Base-by-base conservation (phyloP, 306 rosid species). In the Geum urbanum region DNA sequence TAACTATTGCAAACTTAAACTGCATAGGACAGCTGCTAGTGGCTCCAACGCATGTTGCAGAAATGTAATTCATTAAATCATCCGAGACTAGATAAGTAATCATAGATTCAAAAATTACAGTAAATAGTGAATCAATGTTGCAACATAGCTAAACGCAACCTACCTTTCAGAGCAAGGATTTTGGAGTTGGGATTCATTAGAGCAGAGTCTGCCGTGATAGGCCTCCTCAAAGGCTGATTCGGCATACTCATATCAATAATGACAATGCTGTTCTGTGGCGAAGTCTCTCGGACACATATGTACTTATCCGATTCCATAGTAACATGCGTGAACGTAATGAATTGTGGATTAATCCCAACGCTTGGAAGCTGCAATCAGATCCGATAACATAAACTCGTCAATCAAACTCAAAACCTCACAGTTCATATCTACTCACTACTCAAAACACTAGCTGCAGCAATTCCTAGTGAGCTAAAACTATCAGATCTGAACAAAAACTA, bases 221-320 rank as follows among this genome's bases (percentile, higher is more conserved):
- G 96, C 86, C 98, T 85, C 87, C 98, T 92, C 86, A 92, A 78
- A 39, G 98, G 98, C 19, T 92, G 98, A 78, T 73, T 88, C 22
- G 98, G 98, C 96, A 88, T 81, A 72, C 59, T 92, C 98, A 90
- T 92, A 78, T 92, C 98, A 32, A 92, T 67, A 61, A 92, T 92
- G 47, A 92, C 98, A 63, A 92, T 89, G 41, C 98, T 92, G 74
- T 90, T 92, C 84, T 90, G 96, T 0, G 98, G 98, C 22, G 98
- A 5, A 0, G 98, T 92, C 78, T 92, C 98, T 19, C 98, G 84
- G 60, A 92, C 96, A 27, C 98, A 92, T 74, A 92, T 92, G 69
- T 88, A 92, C 88, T 92, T 92, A 43, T 92, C 98, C 0, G 98
- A 92, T 77, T 92, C 98, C 98, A 92, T 90, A 32, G 98, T 92